Base-by-base conservation (phyloP, 495 filamentous ascomycete species). In the Parmelia sp. region DNA sequence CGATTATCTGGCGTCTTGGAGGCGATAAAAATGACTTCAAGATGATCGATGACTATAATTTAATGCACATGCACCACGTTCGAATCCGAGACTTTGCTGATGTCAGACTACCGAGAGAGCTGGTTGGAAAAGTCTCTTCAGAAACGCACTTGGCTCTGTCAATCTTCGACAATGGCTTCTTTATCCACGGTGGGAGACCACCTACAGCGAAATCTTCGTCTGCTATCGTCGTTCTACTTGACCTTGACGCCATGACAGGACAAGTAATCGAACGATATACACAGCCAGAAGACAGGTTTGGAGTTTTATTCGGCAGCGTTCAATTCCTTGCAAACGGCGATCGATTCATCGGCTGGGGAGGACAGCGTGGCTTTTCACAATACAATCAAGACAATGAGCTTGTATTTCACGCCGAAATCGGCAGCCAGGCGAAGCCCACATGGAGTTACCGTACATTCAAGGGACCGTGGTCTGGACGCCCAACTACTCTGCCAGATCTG, bases 401-500 rank as follows among this genome's bases (percentile, higher is more conserved):
- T 17, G 45, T 25, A 21, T 36, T 37, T 11, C 36, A 58, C 47
- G 61, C 61, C 35, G 61, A 56, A 45, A 21, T 63, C 1, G 61
- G 12, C 14, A 37, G 39, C 15, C 14, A 21, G 42, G 61, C 42
- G 9, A 29, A 8, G 17, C 61, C 44, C 5, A 42, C 44, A 25
- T 36, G 42, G 71, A 58, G 76, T 71, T 72, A 71, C 44, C 70
- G 72, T 3, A 65, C 63, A 0, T 73, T 69, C 23, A 66, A 68
- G 21, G 63, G 51, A 14, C 60, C 60, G 17, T 80, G 77, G 77
- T 74, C 77, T 4, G 78, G 71, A 12, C 71, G 72, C n/a, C 77
- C 78, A 3, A 76, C 74, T 25, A 77, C 77, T 55, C 72, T 73
- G 8, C 78, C 78, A 17, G 77, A 76, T 4, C 68, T 79, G n/a